Conservation (phyloP, 2,329 filamentous ascomycete species). For the Thyridium curvatum region DNA sequence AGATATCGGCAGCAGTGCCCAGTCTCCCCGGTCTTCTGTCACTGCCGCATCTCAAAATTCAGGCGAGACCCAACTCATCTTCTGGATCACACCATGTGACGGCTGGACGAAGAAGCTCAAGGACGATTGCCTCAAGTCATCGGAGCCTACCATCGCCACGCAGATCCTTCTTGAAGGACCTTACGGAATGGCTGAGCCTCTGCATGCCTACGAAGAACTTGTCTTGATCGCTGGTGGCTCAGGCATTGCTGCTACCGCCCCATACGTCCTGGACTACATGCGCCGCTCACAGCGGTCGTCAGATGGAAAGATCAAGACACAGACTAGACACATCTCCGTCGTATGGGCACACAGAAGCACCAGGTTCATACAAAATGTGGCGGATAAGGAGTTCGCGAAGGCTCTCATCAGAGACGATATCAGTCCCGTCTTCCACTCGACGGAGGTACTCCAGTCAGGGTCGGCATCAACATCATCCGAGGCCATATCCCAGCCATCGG, state of each 20-base stretch:
- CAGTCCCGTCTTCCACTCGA: constrained; percentile 2
- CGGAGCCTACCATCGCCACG: constrained; percentile 1
- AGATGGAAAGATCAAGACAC: constrained; percentile 4
- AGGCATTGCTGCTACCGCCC: constrained; percentile 10
- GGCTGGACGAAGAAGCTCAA: constrained; percentile 12
- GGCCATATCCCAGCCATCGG: no score
- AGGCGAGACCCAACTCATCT: constrained; percentile 2
- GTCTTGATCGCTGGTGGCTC: constrained; percentile 12
- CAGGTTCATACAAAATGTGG: constrained; percentile 4
- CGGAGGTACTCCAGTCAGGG: not conserved
- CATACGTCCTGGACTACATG: constrained; percentile 10
- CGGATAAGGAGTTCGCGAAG: not conserved
- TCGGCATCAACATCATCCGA: not conserved
- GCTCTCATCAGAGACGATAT: constrained; percentile 6
- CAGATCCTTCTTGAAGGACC: constrained; percentile 12
- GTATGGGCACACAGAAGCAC: constrained; percentile 10
- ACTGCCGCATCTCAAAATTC: no score
- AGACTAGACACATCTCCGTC: constrained; percentile 7
- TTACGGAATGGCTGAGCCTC: constrained; percentile 10
- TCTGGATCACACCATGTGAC: constrained; percentile 10
- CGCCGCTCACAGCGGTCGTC: constrained; percentile 1
- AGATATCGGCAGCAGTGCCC: no score
- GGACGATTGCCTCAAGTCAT: constrained; percentile 4
- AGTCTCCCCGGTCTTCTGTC: no score
- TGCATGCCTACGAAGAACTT: constrained; percentile 9